Conservation (phyloP, 108 stramenopile genomes). For the Schizochytrium sp. region DNA sequence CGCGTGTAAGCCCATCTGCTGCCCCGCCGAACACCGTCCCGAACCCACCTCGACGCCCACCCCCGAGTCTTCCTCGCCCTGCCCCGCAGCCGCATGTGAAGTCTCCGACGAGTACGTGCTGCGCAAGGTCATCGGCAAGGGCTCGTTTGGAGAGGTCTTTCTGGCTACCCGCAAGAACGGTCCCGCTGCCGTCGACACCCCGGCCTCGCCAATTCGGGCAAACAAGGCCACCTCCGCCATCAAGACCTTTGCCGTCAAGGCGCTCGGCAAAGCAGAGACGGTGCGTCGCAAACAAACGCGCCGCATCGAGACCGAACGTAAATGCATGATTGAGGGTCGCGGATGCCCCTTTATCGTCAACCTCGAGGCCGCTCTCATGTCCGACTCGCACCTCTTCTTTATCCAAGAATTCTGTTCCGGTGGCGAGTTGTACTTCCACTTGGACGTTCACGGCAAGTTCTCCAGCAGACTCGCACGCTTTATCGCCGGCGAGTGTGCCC, state of each 20-base stretch:
- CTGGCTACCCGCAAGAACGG: not conserved
- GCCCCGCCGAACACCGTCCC: not conserved
- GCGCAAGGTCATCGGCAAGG: constrained; percentile 10
- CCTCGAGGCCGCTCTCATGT: constrained; percentile 95
- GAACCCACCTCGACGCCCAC: not conserved
- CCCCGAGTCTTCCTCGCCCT: not conserved
- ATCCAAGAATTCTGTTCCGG: constrained; percentile 97
- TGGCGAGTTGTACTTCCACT: constrained; percentile 95
- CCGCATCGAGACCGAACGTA: constrained; percentile 92
- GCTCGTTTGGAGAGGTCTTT: constrained; percentile 17
- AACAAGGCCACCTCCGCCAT: too few species aligned
- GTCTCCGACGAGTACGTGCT: not conserved
- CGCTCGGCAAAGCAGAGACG: constrained; percentile 25
- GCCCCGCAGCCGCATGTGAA: not conserved
- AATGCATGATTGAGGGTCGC: constrained; percentile 76
- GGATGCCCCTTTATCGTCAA: constrained; percentile 95
- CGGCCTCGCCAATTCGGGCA: too few species aligned
- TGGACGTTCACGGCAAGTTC: constrained; percentile 89
- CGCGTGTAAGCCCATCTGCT: not conserved
- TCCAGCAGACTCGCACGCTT: constrained; percentile 68
- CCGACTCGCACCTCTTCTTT: constrained; percentile 86
- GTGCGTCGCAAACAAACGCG: constrained; percentile 86
- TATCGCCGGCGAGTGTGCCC: constrained; percentile 86
- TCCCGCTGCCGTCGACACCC: not conserved
- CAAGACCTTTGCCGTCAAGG: constrained; percentile 39